Percentiles rank a stretch among this genome's conserved stretches.
Evolutionary conservation across 805 yeast species (phyloP).

Genomic region (Pichia ethanolica): DNA sequence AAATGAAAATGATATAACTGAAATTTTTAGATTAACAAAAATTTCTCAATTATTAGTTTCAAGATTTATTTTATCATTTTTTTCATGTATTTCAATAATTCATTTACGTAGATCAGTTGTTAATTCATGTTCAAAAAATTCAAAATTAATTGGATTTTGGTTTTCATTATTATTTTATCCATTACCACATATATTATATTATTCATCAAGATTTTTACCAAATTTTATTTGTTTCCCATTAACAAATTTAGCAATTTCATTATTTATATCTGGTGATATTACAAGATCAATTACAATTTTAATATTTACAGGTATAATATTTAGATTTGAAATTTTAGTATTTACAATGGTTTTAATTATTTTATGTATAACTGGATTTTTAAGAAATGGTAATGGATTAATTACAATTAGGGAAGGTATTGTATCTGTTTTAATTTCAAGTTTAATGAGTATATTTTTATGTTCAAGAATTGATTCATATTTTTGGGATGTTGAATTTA

Average conservation of each 20-base stretch:
- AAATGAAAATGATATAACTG: neutral
- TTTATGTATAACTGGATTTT: conserved; percentile 34
- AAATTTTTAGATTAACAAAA: conserved; percentile 28
- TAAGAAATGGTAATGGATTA: conserved; percentile 34
- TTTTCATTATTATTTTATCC: conserved; percentile 49
- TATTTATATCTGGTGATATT: conserved; percentile 41
- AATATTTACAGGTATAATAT: conserved; percentile 56
- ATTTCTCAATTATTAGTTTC: conserved; percentile 45
- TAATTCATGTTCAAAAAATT: conserved; percentile 17
- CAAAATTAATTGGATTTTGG: conserved; percentile 40
- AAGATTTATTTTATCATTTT: conserved; percentile 55
- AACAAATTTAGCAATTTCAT: conserved; percentile 47
- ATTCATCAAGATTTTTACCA: conserved; percentile 82
- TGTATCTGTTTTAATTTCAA: conserved; percentile 31
- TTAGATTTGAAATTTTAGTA: conserved; percentile 64
- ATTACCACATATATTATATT: conserved; percentile 76
- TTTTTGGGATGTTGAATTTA: conserved; percentile 52
- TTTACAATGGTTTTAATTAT: conserved; percentile 43
- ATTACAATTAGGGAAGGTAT: conserved; percentile 20
- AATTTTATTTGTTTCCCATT: conserved; percentile 78
- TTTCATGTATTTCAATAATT: conserved; percentile 35
- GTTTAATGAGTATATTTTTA: conserved; percentile 40
- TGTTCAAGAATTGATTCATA: conserved; percentile 57
- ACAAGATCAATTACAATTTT: conserved; percentile 44
- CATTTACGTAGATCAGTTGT: conserved; percentile 38